Conservation (phyloP, 148 eudicot species). For the Fagopyrum tataricum region DNA sequence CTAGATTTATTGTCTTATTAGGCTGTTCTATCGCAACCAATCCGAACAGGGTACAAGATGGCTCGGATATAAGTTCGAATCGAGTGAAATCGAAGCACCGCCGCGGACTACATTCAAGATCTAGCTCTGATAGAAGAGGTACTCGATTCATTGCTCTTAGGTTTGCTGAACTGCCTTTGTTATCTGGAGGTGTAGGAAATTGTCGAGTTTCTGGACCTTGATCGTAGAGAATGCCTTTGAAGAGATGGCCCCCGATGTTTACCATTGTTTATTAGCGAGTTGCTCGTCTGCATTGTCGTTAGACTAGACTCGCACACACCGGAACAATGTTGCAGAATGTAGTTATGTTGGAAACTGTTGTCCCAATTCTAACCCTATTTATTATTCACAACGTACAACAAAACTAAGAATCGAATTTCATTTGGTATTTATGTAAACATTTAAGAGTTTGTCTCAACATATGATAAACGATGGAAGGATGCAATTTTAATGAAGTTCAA, state of each 20-base stretch:
- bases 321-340: conserved; percentile 62
- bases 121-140: too few relatives aligned
- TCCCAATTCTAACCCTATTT: conserved; percentile 57
- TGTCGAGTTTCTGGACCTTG: conserved; percentile 49
- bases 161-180: not conserved
- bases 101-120: too few relatives aligned
- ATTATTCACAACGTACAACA: not conserved
- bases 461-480: not conserved
- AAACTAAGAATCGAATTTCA: not conserved
- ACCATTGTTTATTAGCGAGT: conserved; percentile 78
- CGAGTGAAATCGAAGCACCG: too few relatives aligned
- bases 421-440: not conserved
- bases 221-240: conserved; percentile 94
- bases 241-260: conserved; percentile 75
- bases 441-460: not conserved
- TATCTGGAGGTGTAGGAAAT: conserved; percentile 10
- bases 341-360: conserved; percentile 65
- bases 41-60: too few relatives aligned
- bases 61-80: too few relatives aligned
- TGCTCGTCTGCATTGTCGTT: conserved; percentile 70
- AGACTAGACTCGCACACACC: conserved; percentile 70
- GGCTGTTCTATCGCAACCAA: too few relatives aligned
- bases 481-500: not conserved
- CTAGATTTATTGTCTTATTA: too few relatives aligned
- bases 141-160: too few relatives aligned